Base-by-base conservation (phyloP, 306 rosid genomes). In the Prosopis cineraria region DNA sequence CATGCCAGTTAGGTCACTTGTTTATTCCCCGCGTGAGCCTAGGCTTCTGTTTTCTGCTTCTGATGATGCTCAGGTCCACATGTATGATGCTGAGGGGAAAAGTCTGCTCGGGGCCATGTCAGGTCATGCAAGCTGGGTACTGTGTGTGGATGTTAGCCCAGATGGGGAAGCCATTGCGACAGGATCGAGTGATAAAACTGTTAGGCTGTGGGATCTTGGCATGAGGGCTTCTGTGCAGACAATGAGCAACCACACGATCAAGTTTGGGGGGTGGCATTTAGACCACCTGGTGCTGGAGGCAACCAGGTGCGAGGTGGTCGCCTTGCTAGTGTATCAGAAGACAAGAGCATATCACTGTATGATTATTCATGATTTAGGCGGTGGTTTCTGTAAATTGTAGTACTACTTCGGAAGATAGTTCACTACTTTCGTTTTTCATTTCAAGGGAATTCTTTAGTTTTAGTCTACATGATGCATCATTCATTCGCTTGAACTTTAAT, bases 211-310 rank as follows among this genome's bases (percentile, higher is more conserved):
- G 98, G 98, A 95, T 84, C 84, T 95, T 70, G 70, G 72, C 70
- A 92, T 85, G 98, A 87, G 97, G 80, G 92, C 89, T 0, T 94
- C 98, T 29, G 98, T 95, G 66, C 98, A 95, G 86, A 95, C 98
- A 27, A 92, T 91, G 97, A 91, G 93, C 83, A 95, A 92, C 87
- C 98, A 95, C 69, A 70, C 86, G 98, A 95, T 81, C 98, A 92
- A 85, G 98, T 95, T 5, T 95, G 98, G 98, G 96, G 89, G 19
- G 98, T 95, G 83, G 85, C 98, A 22, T 95, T 95, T 78, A 90
- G 96, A 81, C 97, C 98, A 31, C 96, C 85, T 11, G 93, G 91
- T 73, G 90, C 85, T 10, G 93, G 93, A 75, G 90, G 89, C 67
- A 84, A 73, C 27, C 90, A 80, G 19, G 77, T n/a, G n/a, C 84